Base-by-base conservation (phyloP, 108 stramenopile genomes). In the Skeletonema grethae region DNA sequence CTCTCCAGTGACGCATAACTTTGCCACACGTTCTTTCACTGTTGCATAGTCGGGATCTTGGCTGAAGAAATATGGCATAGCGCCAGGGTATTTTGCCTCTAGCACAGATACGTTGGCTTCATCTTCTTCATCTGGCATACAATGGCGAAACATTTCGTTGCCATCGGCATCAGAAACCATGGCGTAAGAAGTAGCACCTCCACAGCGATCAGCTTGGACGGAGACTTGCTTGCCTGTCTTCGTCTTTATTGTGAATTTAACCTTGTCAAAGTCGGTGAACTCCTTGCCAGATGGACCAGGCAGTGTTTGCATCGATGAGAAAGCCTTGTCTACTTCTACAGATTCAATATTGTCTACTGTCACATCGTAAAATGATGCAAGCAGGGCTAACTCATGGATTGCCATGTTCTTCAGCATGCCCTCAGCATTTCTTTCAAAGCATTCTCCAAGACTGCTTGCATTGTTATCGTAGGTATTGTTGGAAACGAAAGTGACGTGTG, bases 341-440 rank as follows among this genome's bases (percentile, higher is more conserved):
- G 70, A 80, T 13, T 81, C 90, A 80, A 97, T 94, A 71, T 91
- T 95, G 22, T 94, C 91, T 11, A 90, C 92, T 18, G 85, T 81
- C 13, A 93, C 93, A 73, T 90, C 92, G 59, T 89, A 97, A 75
- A 94, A 97, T 59, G 85, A 84, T 29, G 93, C 96, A 57, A 97
- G 70, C 18, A 97, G 70, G 9, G 94, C 93, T 59, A 95, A 66
- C 73, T 97, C 96, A 85, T 97, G 96, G 67, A 97, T 94, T 7
- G 96, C 96, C 96, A 97, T 97, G 81, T 97, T 97, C 73, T 97
- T 97, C 28, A 97, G 82, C 94, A 97, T 97, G 55, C 96, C 96
- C 74, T 97, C 96, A 34, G 89, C 82, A 75, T 97, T 97, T n/a
- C 96, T 84, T 68, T 97, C 96, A 67, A 97, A 97, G 90, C 96